These are phyloP conservation scores for Acanthamoeba triangularis DNA, from an alignment of 208 protist genomes.

Conservation along the genomic window DNA sequence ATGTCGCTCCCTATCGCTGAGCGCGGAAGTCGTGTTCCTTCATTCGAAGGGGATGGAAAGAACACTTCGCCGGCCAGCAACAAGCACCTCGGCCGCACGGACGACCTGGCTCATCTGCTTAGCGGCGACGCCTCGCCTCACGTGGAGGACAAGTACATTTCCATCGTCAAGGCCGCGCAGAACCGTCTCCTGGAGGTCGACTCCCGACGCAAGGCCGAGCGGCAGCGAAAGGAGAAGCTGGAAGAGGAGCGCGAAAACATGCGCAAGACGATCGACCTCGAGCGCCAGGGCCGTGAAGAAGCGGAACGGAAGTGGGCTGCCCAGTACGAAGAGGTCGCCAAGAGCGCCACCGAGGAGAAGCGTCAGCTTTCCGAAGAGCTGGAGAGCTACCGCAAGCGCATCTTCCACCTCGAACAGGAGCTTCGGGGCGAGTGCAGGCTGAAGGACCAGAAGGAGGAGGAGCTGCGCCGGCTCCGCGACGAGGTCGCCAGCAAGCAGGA, in stretches of 20 bases:
- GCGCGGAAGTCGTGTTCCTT: neutral
- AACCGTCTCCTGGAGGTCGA: neutral
- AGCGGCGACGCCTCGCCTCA: neutral
- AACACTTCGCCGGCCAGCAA: neutral
- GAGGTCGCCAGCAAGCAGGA: neutral
- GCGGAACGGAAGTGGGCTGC: neutral
- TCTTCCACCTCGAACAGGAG: conserved; percentile 39
- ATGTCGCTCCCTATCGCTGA: conserved; percentile 3
- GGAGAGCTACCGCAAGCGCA: conserved; percentile 43
- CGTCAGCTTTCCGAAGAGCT: conserved; percentile 14
- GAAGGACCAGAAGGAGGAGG: conserved; percentile 32
- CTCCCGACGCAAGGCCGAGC: conserved; percentile 11
- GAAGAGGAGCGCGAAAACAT: conserved; percentile 30
- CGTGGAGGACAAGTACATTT: conserved; percentile 42
- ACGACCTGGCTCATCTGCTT: neutral
- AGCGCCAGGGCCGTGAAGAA: conserved; percentile 39
- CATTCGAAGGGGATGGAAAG: neutral
- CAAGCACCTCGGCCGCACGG: neutral
- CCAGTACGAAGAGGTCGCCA: neutral
- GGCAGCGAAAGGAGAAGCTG: conserved; percentile 27
- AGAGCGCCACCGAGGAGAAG: conserved; percentile 12
- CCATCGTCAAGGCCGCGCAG: conserved; percentile 8
- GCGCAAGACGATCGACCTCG: conserved; percentile 38
- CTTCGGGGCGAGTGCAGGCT: neutral
- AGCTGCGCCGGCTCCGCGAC: neutral